These are phyloP conservation scores for Leccinum rimulosum DNA, from an alignment of 768 basidiomycete species.

Conservation along the genomic window DNA sequence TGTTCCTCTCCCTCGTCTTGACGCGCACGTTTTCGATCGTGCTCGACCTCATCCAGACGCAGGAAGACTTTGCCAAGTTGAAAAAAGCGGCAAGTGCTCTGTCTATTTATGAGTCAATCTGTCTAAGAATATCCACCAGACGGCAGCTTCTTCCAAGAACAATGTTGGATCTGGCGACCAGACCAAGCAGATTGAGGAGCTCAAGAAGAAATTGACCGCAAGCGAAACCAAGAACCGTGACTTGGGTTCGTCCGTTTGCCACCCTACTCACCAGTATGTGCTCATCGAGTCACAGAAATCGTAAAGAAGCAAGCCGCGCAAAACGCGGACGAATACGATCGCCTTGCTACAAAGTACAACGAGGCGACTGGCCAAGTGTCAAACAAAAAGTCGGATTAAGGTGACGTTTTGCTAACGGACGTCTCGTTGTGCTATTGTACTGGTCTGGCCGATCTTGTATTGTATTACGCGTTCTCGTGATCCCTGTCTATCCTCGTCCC, in stretches of 20 bases:
- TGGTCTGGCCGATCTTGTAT: neutral
- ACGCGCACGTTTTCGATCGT: conserved; percentile 91
- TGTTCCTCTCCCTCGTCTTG: conserved; percentile 94
- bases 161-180: conserved; percentile 23
- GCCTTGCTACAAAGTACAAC: conserved; percentile 77
- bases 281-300: conserved; percentile 46
- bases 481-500: neutral
- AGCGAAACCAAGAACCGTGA: conserved; percentile 61
- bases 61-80: conserved; percentile 83
- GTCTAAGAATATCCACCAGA: conserved; percentile 23
- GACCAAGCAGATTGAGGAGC: conserved; percentile 50
- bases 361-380: conserved; percentile 57
- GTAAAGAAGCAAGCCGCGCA: conserved; percentile 80
- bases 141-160: conserved; percentile 33
- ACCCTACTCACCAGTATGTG: neutral
- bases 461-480: neutral
- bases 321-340: conserved; percentile 78
- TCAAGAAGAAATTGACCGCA: conserved; percentile 65
- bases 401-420: neutral
- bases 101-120: neutral
- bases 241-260: conserved; percentile 46
- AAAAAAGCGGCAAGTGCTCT: conserved; percentile 51
- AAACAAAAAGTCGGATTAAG: conserved; percentile 65
- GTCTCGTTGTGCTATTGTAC: neutral
- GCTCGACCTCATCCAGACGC: conserved; percentile 85